Conservation (phyloP, 2,329 filamentous ascomycete genomes). For the Pseudocercospora fuligena region DNA sequence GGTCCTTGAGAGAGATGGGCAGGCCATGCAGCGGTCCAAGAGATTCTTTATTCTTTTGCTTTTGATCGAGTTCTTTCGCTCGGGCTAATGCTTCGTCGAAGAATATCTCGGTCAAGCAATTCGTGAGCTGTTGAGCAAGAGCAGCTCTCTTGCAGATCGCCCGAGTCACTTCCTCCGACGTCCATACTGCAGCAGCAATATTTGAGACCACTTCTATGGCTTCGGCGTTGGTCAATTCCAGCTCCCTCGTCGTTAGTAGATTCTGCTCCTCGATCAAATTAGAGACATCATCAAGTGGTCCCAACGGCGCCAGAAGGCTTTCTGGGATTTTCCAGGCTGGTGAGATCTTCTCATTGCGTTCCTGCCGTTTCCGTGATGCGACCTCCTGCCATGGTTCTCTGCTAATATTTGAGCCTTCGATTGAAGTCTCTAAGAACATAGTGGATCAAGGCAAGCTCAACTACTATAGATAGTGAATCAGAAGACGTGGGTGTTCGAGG, state of each 20-base stretch:
- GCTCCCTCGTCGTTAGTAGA: slow-evolving; percentile 44
- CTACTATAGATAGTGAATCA: no score
- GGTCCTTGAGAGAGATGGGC: slow-evolving; percentile 60
- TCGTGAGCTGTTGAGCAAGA: slow-evolving; percentile 38
- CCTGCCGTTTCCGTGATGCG: slow-evolving; percentile 47
- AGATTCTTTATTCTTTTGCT: slow-evolving; percentile 38
- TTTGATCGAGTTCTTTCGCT: slow-evolving; percentile 33
- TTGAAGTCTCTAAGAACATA: neutral
- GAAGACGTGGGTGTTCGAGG: neutral
- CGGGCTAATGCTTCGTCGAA: slow-evolving; percentile 47
- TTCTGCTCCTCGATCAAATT: slow-evolving; percentile 17
- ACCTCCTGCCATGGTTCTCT: slow-evolving; percentile 45
- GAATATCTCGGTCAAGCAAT: slow-evolving; percentile 44
- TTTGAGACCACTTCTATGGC: slow-evolving; percentile 31
- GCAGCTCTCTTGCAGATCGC: slow-evolving; percentile 50
- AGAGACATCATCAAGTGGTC: slow-evolving; percentile 49
- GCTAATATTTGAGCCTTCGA: neutral
- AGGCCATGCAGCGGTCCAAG: slow-evolving; percentile 55
- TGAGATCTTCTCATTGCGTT: slow-evolving; percentile 49
- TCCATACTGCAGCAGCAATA: slow-evolving; percentile 21
- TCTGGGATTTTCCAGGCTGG: slow-evolving; percentile 45
- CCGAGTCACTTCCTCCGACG: slow-evolving; percentile 28
- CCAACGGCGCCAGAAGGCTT: slow-evolving; percentile 51
- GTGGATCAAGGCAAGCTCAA: neutral
- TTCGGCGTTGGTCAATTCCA: slow-evolving; percentile 59